A percentile compares a stretch with the other conserved stretches of the same genome.
These are phyloP conservation scores for Lipomyces starkeyi DNA, from an alignment of 805 yeast genomes.

Conservation along the genomic window DNA sequence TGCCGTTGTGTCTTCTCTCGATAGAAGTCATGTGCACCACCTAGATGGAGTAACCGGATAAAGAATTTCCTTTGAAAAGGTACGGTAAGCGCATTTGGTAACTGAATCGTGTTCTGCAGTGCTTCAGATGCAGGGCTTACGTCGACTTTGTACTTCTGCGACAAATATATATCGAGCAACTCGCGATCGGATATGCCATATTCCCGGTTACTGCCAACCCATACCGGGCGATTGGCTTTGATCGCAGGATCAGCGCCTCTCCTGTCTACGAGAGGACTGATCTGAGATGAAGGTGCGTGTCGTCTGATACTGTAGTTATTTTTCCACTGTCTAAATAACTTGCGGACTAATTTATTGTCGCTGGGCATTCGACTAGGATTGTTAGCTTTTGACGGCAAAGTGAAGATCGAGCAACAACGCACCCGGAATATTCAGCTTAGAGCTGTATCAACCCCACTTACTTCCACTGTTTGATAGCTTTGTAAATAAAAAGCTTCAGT, in stretches of 20 bases:
- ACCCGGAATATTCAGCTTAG: neutral
- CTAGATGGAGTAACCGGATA: slow-evolving; percentile 14
- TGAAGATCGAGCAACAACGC: neutral
- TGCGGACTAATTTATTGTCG: neutral
- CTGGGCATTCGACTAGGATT: neutral
- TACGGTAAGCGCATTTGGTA: slow-evolving; percentile 16
- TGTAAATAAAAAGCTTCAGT: no score
- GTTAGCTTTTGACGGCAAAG: neutral
- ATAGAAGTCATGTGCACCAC: slow-evolving; percentile 17
- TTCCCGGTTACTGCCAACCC: slow-evolving; percentile 28
- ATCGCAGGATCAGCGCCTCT: neutral
- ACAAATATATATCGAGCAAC: slow-evolving; percentile 24
- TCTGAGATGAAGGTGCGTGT: neutral
- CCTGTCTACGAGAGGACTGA: neutral
- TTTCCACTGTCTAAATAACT: slow-evolving; percentile 1
- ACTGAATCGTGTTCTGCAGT: slow-evolving; percentile 10
- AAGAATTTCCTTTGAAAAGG: slow-evolving; percentile 27
- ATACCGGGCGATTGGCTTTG: slow-evolving; percentile 5
- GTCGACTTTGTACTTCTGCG: slow-evolving; percentile 24
- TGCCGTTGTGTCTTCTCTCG: slow-evolving; percentile 4
- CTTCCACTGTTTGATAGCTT: no score
- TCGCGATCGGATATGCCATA: slow-evolving; percentile 34
- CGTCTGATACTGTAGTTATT: neutral
- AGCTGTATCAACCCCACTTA: neutral
- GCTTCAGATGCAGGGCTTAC: slow-evolving; percentile 15